Conservation (phyloP, 345 rosid species). For the Zanthoxylum bungeanum region DNA sequence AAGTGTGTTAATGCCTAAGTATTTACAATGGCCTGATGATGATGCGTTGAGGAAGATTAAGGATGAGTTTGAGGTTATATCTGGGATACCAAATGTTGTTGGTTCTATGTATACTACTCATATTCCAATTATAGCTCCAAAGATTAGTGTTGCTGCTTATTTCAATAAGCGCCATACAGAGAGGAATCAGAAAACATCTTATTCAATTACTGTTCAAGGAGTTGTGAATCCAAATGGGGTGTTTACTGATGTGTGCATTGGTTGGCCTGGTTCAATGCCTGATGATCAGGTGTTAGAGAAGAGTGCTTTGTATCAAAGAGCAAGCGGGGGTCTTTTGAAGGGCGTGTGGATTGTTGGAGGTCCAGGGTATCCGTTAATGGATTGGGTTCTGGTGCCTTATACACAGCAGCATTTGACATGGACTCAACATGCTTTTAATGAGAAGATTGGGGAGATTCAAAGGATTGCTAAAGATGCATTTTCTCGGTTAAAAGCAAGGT, state of each 20-base stretch:
- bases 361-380: conserved; percentile 61
- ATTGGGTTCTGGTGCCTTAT: conserved; percentile 83
- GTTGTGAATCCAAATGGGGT: conserved; percentile 68
- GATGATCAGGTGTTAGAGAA: conserved; percentile 79
- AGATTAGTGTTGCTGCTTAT: conserved; percentile 68
- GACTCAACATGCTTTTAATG: conserved; percentile 81
- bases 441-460: conserved; percentile 68
- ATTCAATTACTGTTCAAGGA: conserved; percentile 72
- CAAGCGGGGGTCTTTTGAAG: conserved; percentile 56
- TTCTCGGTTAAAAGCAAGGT: conserved; percentile 65
- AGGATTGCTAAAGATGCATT: conserved; percentile 60
- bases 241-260: conserved; percentile 79
- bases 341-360: conserved; percentile 75
- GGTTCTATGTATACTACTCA: conserved; percentile 85
- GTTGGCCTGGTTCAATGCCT: conserved; percentile 88
- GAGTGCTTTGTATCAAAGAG: conserved; percentile 68
- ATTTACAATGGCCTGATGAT: conserved; percentile 75
- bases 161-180: conserved; percentile 75
- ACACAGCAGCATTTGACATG: conserved; percentile 71
- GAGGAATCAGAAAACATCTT: conserved; percentile 75
- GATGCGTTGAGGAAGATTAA: conserved; percentile 40
- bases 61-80: conserved; percentile 40
- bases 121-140: conserved; percentile 81
- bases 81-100: conserved; percentile 67
- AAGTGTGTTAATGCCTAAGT: conserved; percentile 74